Conservation (phyloP, 345 rosid species). For the Jatropha curcas region DNA sequence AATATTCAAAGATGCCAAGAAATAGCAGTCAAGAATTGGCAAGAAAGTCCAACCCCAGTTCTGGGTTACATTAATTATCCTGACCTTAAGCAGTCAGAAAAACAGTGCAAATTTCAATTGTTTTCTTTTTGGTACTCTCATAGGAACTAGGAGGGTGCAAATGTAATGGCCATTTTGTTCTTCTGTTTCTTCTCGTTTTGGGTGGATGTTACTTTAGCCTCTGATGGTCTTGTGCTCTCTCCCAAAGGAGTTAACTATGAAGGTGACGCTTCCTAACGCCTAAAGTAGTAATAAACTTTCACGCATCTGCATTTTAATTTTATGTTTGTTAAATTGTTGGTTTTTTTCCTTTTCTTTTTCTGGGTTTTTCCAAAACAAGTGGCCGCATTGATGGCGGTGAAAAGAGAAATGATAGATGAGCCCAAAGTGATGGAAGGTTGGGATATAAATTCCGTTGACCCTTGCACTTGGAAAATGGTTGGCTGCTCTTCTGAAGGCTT, state of each 20-base stretch:
- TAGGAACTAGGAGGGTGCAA: constrained; percentile 32
- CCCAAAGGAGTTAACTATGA: constrained; percentile 95
- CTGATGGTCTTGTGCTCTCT: constrained; percentile 77
- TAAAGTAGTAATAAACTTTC: background rate
- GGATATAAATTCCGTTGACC: constrained; percentile 97
- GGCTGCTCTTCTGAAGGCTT: constrained; percentile 80
- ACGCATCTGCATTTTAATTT: background rate
- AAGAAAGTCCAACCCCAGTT: background rate
- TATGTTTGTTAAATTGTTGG: background rate
- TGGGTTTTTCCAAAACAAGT: constrained; percentile 37
- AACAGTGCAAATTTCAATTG: background rate
- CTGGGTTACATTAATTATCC: constrained; percentile 3
- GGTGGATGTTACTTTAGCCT: constrained; percentile 36
- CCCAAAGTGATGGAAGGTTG: constrained; percentile 67
- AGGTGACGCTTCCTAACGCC: constrained; percentile 42
- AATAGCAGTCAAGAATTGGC: background rate
- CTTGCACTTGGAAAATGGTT: constrained; percentile 98
- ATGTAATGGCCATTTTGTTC: constrained; percentile 27
- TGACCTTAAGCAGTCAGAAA: constrained; percentile 5
- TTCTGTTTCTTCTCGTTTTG: constrained; percentile 31
- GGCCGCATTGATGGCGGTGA: constrained; percentile 89
- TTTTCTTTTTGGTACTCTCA: constrained; percentile 9
- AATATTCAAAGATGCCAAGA: constrained; percentile 1
- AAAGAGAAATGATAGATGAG: constrained; percentile 72
- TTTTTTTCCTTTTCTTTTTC: background rate